Base-by-base conservation (phyloP, 805 yeast species). In the Spathaspora arborariae region DNA sequence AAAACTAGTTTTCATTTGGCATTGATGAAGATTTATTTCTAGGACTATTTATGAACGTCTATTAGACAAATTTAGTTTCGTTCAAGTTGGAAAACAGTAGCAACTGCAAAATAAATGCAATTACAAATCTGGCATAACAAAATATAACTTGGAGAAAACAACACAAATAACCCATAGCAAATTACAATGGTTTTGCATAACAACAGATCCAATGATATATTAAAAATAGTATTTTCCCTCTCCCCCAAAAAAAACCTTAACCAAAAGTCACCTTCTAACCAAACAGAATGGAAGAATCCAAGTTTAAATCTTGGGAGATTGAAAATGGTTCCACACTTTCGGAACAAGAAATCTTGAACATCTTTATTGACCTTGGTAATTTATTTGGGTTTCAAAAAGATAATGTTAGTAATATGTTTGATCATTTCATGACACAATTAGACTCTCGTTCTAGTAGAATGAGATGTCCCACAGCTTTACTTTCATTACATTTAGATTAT, bases 371-470 rank as follows among this genome's bases (percentile, higher is more conserved):
- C 21, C 61, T 91, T 41, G 72, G 79, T n/a, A 57, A 61, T 39
- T 72, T 78, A 47, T 88, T 91, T 69, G 97, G 97, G 0, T 91
- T 91, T 68, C 98, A 91, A 67, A 67, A 75, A 22, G 90, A 86
- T 53, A 85, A 87, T 21, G 80, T 81, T 65, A 73, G 76, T 35
- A 91, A 91, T 66, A 87, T 90, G 84, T 82, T 66, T 61, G 96
- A 89, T 51, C 90, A 84, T 57, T 73, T 90, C 49, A 76, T 92
- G 85, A 70, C 76, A 5, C 85, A 87, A 60, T 70, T 92, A 48
- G 97, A 92, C 57, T 91, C 97, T 6, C 79, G 97, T 49, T 79
- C 96, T 0, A 80, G 95, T 50, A 78, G 98, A 50, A 80, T 84
- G 76, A 65, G 82, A 1, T 86, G 96, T 3, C 63, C 70, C 30